These are phyloP conservation scores for Phytophthora fragariaefolia DNA, from an alignment of 352 stramenopile genomes.

Conservation along the genomic window DNA sequence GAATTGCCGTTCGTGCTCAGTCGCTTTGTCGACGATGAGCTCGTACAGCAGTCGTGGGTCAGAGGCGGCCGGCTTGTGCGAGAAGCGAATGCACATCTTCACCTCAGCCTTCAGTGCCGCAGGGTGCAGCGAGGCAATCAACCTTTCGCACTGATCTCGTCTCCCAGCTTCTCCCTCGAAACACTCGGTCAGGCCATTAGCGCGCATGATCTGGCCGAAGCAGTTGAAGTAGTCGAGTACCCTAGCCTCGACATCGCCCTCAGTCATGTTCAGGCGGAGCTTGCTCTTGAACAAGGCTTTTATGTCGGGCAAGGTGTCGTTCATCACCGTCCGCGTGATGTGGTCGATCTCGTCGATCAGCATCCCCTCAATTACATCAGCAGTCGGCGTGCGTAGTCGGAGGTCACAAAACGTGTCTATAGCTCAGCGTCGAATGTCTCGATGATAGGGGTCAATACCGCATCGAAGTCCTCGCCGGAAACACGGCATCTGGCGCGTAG, in stretches of 20 bases:
- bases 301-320: conserved; percentile 1
- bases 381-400: neutral
- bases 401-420: conserved; percentile 1
- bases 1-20: neutral
- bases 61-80: neutral
- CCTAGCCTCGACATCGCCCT: neutral
- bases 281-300: neutral
- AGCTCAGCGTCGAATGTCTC: neutral
- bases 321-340: conserved; percentile 1
- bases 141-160: conserved; percentile 1
- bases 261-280: no score
- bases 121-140: neutral
- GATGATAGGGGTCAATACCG: neutral
- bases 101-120: neutral
- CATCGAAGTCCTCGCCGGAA: neutral
- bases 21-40: conserved; percentile 5
- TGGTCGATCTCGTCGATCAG: neutral
- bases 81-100: conserved; percentile 6
- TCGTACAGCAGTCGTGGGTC: conserved; percentile 1
- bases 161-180: neutral
- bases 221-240: conserved; percentile 5
- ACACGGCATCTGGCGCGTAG: neutral
- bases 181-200: neutral
- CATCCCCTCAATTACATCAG: neutral
- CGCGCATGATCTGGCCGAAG: neutral